Base-by-base conservation (phyloP, 208 protist genomes). In the Crithidia fasciculata region DNA sequence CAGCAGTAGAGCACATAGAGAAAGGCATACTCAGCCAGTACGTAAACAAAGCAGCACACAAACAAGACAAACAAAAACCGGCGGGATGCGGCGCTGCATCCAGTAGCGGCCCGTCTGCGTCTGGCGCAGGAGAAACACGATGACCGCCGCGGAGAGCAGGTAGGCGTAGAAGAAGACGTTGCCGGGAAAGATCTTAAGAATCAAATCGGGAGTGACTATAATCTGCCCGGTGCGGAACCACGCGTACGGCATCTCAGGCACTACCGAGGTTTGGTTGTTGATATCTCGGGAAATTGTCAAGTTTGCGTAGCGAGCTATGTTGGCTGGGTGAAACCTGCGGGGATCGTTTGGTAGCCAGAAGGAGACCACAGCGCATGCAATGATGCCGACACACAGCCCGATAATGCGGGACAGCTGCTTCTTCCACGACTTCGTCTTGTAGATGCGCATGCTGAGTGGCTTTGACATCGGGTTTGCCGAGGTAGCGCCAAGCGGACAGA, bases 101-200 rank as follows among this genome's bases (percentile, higher is more conserved):
- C 69, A 80, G 67, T 68, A 71, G 37, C 58, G 41, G 13, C 72
- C 65, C 55, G 36, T 63, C 53, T 41, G 69, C 28, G 69, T 76
- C 58, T 61, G 69, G 49, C 81, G 78, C 65, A 89, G 47, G 18
- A 78, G 59, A n/a, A 70, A 79, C 49, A 70, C 58, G 3, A 69
- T 52, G 7, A 87, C 50, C 12, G 82, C 49, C 37, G 80, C 18
- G 8, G 78, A 4, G 5, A 86, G 44, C 19, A 89, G 54, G 55
- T 85, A 93, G n/a, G 49, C 62, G 59, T 82, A 93, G 61, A 90
- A 90, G 69, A 93, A 84, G 7, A 90, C 52, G 67, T 90, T 93
- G 67, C 81, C 80, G 37, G 88, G 88, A 62, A 80, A 93, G 43
- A 88, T 47, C 60, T 93, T 93, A 60, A 93, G 72, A 10, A 76